Evolutionary conservation across 371 early-diverging fungal genomes (phyloP).

Genomic region (Haplosporangium sp.): DNA sequence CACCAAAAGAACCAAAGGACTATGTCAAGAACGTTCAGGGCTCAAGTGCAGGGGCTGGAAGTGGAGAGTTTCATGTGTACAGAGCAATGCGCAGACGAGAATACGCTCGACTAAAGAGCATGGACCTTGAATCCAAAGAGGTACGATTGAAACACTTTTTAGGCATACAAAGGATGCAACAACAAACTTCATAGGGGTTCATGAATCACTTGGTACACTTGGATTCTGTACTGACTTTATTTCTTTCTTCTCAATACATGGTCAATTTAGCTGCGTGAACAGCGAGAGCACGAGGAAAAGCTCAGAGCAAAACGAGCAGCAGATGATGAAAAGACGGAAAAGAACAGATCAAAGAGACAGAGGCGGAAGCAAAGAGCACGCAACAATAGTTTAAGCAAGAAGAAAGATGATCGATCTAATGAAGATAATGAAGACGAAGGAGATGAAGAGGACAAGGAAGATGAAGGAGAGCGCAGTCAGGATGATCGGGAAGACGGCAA

Average conservation of each 20-base stretch:
- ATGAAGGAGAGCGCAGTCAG: conserved; percentile 1
- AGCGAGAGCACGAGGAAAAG: conserved; percentile 68
- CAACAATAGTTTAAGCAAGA: conserved; percentile 47
- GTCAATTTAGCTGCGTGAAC: conserved; percentile 57
- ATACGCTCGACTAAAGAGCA: conserved; percentile 78
- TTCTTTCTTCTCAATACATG: too few species aligned
- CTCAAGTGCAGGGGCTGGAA: conserved; percentile 96
- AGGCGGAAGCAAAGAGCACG: conserved; percentile 66
- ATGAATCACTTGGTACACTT: too few species aligned
- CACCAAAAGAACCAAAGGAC: conserved; percentile 60
- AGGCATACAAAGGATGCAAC: too few species aligned
- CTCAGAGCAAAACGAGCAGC: conserved; percentile 65
- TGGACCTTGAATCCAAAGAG: conserved; percentile 83
- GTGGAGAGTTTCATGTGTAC: conserved; percentile 97
- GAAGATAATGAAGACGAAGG: conserved; percentile 5
- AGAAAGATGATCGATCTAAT: conserved; percentile 15
- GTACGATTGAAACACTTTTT: conserved; percentile 53
- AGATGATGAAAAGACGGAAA: conserved; percentile 88
- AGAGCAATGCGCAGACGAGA: conserved; percentile 91
- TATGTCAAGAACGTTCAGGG: conserved; percentile 66
- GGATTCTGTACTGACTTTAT: too few species aligned
- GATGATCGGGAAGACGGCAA: conserved; percentile 14
- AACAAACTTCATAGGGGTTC: too few species aligned
- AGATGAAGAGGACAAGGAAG: conserved; percentile 4
- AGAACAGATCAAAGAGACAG: conserved; percentile 86